Evolutionary conservation across 2,329 filamentous ascomycete genomes (phyloP).

Genomic region (Aspergillus ochraceus): DNA sequence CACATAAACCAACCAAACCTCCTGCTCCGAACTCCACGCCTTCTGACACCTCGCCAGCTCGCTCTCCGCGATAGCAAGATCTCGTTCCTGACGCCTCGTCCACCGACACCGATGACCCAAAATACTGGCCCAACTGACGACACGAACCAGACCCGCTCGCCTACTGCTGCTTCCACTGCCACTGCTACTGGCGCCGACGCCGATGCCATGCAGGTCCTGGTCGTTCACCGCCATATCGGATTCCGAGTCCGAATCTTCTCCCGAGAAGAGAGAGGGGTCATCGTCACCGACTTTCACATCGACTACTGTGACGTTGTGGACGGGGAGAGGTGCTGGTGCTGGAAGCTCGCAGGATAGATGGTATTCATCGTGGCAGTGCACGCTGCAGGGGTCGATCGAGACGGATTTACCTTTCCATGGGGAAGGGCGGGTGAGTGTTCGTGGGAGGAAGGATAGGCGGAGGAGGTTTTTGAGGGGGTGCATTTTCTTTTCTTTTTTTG

Average conservation of each 20-base stretch:
- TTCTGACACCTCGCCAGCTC: slow-evolving; percentile 36
- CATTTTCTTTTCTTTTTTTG: background rate
- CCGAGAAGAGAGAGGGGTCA: no score
- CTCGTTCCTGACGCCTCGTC: slow-evolving; percentile 30
- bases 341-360: background rate
- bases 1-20: slow-evolving; percentile 36
- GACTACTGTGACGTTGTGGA: no score
- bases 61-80: slow-evolving; percentile 26
- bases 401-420: slow-evolving; percentile 16
- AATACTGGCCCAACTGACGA: slow-evolving; percentile 33
- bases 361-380: slow-evolving; percentile 2
- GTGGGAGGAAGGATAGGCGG: slow-evolving; percentile 19
- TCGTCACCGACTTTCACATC: no score
- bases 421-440: slow-evolving; percentile 12
- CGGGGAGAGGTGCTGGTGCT: no score
- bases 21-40: slow-evolving; percentile 39
- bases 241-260: background rate
- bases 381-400: background rate
- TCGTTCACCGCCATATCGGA: slow-evolving; percentile 18
- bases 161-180: slow-evolving; percentile 10
- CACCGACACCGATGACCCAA: slow-evolving; percentile 28
- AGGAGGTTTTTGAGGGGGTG: slow-evolving; percentile 20
- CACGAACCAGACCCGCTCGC: slow-evolving; percentile 20
- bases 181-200: slow-evolving; percentile 10
- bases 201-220: slow-evolving; percentile 13